A percentile compares a stretch with the other conserved stretches of the same genome.
Evolutionary conservation across 345 rosid genomes (phyloP).

Genomic region (Kandelia obovata): DNA sequence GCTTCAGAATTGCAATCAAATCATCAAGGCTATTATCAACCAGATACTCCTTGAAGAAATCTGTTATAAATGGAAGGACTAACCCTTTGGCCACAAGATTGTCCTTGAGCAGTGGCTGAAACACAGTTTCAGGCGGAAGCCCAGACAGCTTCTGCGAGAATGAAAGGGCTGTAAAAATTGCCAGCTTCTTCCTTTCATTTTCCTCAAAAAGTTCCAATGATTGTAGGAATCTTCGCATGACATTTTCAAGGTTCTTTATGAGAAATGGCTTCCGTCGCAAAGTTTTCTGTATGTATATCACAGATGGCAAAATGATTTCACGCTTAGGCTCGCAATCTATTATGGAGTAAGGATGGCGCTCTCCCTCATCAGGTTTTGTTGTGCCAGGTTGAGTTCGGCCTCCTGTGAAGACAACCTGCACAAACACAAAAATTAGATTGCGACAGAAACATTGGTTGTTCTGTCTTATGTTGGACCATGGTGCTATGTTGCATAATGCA

Average conservation of each 20-base stretch:
- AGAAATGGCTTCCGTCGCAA: conserved; percentile 90
- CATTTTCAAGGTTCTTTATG: conserved; percentile 97
- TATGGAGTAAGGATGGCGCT: conserved; percentile 83
- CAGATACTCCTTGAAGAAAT: conserved; percentile 95
- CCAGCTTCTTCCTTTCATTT: conserved; percentile 95
- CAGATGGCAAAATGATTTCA: conserved; percentile 77
- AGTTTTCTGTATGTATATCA: conserved; percentile 83
- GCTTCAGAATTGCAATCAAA: conserved; percentile 81
- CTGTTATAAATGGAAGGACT: conserved; percentile 88
- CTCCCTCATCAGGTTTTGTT: conserved; percentile 97
- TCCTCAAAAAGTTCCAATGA: conserved; percentile 98
- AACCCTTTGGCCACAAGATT: conserved; percentile 98
- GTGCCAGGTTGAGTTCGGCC: conserved; percentile 98
- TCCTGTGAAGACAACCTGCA: conserved; percentile 90
- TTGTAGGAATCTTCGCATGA: conserved; percentile 82
- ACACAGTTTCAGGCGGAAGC: conserved; percentile 94
- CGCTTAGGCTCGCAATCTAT: conserved; percentile 83
- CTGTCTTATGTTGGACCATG: too few species aligned
- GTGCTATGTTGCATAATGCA: too few species aligned
- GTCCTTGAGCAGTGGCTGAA: conserved; percentile 97
- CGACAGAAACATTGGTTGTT: background rate
- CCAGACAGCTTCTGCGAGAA: conserved; percentile 98
- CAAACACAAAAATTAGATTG: conserved; percentile 7
- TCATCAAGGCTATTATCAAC: conserved; percentile 95
- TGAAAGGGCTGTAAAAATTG: conserved; percentile 96